Base-by-base conservation (phyloP, 2,329 filamentous ascomycete species). In the Penicillium sp. region DNA sequence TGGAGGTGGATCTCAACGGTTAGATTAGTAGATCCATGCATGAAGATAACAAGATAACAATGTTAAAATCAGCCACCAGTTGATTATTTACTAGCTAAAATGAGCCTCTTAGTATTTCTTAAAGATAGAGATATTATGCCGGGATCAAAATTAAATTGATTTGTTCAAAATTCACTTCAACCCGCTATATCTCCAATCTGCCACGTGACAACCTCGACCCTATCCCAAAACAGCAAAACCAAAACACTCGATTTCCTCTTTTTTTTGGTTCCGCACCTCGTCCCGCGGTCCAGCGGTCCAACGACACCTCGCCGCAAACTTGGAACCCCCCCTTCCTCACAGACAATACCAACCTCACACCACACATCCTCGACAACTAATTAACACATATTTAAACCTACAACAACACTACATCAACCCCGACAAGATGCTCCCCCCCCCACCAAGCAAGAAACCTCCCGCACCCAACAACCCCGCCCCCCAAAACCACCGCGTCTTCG, bases 401-500 rank as follows among this genome's bases (percentile, higher is more conserved):
- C 10, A 53, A 13, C 30, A 1, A 15, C n/a, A 3, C 35, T 38
- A 1, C 33, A 6, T n/a, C 19, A 42, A 28, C 1, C 8, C 4
- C n/a, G 1, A 7, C 35, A 28, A 33, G n/a, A 54, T 40, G 24
- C 22, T 19, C n/a, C n/a, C 19, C 50, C 26, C 49, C n/a, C 28
- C 15, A 28, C 24, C 51, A 10, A 9, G 4, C 4, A 19, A 42
- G 24, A 40, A 17, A 12, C 35, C 24, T 19, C 38, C 51, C 2
- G 15, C 38, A 26, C 13, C 13, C 12, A 28, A 22, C 45, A n/a
- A 56, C n/a, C 37, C 56, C 55, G 35, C 30, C 45, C 58, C 54
- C 26, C 62, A 62, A 57, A 75, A 73, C 58, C 71, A 74, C 68
- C 66, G 64, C 42, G 62, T 70, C 66, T 80, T 80, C 64, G 80